Evolutionary conservation across 1,284 basidiomycete species (phyloP), one percentile per base, ranked within the genome.

Genomic region (Xerocomus amazonicus): DNA sequence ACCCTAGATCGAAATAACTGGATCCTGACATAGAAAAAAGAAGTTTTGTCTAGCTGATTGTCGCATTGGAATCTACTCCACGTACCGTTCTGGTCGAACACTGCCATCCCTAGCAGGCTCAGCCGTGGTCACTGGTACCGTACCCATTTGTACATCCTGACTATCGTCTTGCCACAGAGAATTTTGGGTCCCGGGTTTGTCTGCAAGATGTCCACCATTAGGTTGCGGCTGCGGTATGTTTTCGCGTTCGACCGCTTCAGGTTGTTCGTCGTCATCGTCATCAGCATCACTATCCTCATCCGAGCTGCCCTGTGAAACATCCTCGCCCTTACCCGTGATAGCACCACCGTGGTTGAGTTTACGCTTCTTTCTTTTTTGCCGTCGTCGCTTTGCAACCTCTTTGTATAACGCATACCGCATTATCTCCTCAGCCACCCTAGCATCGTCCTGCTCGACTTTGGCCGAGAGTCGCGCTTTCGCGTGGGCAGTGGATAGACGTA

Each of bases 381-480:
- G 81, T 60, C 79, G 79, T 65, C 79, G 83, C 65, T 90, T 92
- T 46, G 93, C 80, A 16, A 99, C 96, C 68, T 99, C 97, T 67
- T 96, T 97, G 83, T 96, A 99, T 29, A 99, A 80, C 1, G 97
- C 97, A 69, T 93, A 99, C 17, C 96, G 88, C 62, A 99, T 85
- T 60, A 99, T 96, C 62, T 89, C 88, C 68, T 99, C 95, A 2
- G 96, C 97, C 29, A 89, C 86, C 62, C 81, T 80, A 10, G 97
- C 96, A 70, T 99, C 97, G 5, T 77, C 74, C 65, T 90, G 83
- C 61, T 92, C 87, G 17, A 99, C 92, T 56, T 87, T 89, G 38
- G 79, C 57, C 14, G 94, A 95, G 3, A 99, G 77, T 17, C 96
- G 85, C 12, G 94, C 84, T 72, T 99, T 99, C 53, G 97, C 97